Evolutionary conservation across 495 filamentous ascomycete genomes (phyloP).

Genomic region (Trichoderma reesei): DNA sequence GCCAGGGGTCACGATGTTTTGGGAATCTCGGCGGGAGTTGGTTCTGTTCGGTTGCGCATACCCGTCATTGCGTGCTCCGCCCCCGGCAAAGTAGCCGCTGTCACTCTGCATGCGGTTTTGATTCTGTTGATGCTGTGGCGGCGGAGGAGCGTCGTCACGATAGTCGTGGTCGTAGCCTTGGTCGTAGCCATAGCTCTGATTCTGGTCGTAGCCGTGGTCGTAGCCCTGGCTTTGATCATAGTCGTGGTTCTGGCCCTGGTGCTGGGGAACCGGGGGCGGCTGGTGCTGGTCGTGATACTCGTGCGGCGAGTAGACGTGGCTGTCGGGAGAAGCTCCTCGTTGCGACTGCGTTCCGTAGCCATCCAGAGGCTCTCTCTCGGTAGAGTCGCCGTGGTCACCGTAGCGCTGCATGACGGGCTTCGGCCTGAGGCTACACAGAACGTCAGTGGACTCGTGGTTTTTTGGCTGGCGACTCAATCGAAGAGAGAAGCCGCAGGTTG

Average conservation of each 20-base stretch:
- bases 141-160: background rate
- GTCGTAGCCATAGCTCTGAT: background rate
- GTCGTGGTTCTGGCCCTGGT: background rate
- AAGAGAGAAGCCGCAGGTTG: background rate
- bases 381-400: background rate
- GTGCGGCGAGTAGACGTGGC: background rate
- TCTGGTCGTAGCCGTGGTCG: background rate
- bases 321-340: background rate
- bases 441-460: background rate
- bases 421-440: background rate
- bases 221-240: background rate
- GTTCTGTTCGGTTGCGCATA: background rate
- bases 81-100: background rate
- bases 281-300: conserved; percentile 3
- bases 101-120: background rate
- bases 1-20: conserved; percentile 57
- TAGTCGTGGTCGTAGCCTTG: background rate
- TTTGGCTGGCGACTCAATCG: background rate
- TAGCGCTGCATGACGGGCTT: background rate
- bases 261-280: background rate
- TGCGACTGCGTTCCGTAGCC: background rate
- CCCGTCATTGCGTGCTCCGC: background rate
- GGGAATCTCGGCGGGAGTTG: conserved; percentile 10
- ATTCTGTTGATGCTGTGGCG: background rate
- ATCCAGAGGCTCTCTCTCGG: background rate